Percentiles rank a stretch among this genome's conserved stretches.
phyloP scores from a whole-genome alignment of 495 filamentous ascomycete genomes.

The Aspergillus biplanus region DNA sequence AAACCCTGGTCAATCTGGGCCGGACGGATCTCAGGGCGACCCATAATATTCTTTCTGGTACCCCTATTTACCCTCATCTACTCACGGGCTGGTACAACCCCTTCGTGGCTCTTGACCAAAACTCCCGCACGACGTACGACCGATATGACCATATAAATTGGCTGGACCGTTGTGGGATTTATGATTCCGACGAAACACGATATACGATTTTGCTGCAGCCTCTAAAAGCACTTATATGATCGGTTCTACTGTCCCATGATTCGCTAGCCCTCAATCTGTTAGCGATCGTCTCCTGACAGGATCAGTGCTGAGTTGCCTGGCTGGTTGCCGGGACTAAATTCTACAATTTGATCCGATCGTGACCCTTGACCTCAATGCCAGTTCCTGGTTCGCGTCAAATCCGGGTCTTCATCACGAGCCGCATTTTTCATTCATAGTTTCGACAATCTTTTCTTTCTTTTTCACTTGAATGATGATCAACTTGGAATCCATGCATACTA shows the following conservation, averaged over 20 bases:
- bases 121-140: conserved; percentile 16
- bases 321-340: background rate
- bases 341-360: conserved; percentile 3
- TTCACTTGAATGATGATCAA: conserved; percentile 17
- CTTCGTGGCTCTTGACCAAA: conserved; percentile 1
- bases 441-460: conserved; percentile 4
- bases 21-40: conserved; percentile 40
- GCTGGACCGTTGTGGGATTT: conserved; percentile 19
- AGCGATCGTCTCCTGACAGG: background rate
- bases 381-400: background rate
- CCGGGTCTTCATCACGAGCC: background rate
- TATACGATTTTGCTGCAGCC: conserved; percentile 18
- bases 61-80: background rate
- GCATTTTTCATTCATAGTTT: background rate
- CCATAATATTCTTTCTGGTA: conserved; percentile 30
- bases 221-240: conserved; percentile 19
- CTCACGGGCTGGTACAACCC: conserved; percentile 1
- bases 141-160: conserved; percentile 16
- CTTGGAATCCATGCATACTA: background rate
- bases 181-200: conserved; percentile 13
- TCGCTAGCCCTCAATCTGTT: background rate
- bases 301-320: background rate
- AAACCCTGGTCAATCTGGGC: conserved; percentile 46
- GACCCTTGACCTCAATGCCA: background rate
- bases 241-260: conserved; percentile 14